These are phyloP conservation scores for Inosperma sp. DNA, from an alignment of 768 basidiomycete genomes.

Conservation along the genomic window DNA sequence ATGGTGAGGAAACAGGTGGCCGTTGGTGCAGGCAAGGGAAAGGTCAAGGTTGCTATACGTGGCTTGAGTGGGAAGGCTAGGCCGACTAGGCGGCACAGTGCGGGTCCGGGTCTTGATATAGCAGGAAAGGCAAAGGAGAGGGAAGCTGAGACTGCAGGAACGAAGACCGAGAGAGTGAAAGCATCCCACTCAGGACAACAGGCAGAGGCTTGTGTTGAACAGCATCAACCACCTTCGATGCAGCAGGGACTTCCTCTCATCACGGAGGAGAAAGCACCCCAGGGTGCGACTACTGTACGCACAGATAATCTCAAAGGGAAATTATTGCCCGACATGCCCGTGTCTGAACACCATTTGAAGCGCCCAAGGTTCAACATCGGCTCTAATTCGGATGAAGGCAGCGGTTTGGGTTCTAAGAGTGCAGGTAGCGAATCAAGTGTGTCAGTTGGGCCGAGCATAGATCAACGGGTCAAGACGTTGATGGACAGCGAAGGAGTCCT, in stretches of 20 bases:
- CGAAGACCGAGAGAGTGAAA: conserved; percentile 9
- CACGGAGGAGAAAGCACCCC: conserved; percentile 1
- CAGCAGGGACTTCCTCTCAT: not conserved
- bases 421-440: conserved; percentile 34
- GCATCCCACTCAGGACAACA: not conserved
- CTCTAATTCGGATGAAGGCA: conserved; percentile 53
- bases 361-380: conserved; percentile 51
- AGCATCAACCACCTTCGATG: not conserved
- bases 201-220: conserved; percentile 5
- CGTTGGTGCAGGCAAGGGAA: conserved; percentile 14
- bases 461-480: conserved; percentile 2
- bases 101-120: conserved; percentile 4
- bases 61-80: conserved; percentile 5
- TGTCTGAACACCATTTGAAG: no score
- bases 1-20: conserved; percentile 8
- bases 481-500: not conserved
- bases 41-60: conserved; percentile 6
- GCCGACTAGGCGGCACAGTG: conserved; percentile 8
- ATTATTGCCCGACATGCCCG: no score
- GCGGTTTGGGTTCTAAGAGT: conserved; percentile 31
- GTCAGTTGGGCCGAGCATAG: conserved; percentile 16
- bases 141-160: conserved; percentile 5
- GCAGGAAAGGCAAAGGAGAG: conserved; percentile 13
- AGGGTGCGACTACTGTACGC: not conserved
- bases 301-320: not conserved